Percentiles rank a stretch among this genome's conserved stretches.
Conservation (phyloP, 805 yeast species). For the Zygosaccharomyces siamensis region DNA sequence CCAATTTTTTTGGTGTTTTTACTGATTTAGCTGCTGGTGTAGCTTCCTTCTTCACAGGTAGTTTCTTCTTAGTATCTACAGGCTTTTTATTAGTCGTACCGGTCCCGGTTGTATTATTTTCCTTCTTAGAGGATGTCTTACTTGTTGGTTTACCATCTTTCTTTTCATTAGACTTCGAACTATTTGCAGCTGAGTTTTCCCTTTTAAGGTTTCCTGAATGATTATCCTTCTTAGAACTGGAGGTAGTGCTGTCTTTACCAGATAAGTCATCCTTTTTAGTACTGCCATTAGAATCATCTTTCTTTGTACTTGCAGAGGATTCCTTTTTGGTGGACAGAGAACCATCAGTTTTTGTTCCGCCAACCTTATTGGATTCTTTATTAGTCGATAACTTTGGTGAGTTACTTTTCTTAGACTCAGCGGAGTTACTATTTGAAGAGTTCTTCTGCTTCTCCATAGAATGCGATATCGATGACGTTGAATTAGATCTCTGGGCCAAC, state of each 20-base stretch:
- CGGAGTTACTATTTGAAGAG: slow-evolving; percentile 7
- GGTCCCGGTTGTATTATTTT: not conserved
- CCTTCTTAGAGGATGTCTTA: slow-evolving; percentile 5
- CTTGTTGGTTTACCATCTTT: slow-evolving; percentile 8
- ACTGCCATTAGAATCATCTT: not conserved
- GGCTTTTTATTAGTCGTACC: slow-evolving; percentile 1
- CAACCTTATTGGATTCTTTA: not conserved
- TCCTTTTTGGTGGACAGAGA: not conserved
- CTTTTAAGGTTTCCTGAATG: not conserved
- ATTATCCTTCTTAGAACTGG: slow-evolving; percentile 4
- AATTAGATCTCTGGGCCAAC: slow-evolving; percentile 10
- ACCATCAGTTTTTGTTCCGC: not conserved
- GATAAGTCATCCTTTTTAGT: not conserved
- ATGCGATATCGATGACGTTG: slow-evolving; percentile 7
- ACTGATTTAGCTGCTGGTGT: slow-evolving; percentile 10
- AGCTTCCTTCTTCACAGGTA: slow-evolving; percentile 11
- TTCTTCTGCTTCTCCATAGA: slow-evolving; percentile 5
- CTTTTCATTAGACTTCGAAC: slow-evolving; percentile 3
- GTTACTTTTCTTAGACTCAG: not conserved
- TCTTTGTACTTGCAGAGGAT: not conserved
- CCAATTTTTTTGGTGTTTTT: slow-evolving; percentile 22
- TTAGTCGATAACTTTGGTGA: not conserved
- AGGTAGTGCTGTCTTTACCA: not conserved
- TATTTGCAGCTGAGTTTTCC: not conserved
- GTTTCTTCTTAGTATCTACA: slow-evolving; percentile 10